Conservation (phyloP, 352 stramenopile species). For the Globisporangium spiculum region DNA sequence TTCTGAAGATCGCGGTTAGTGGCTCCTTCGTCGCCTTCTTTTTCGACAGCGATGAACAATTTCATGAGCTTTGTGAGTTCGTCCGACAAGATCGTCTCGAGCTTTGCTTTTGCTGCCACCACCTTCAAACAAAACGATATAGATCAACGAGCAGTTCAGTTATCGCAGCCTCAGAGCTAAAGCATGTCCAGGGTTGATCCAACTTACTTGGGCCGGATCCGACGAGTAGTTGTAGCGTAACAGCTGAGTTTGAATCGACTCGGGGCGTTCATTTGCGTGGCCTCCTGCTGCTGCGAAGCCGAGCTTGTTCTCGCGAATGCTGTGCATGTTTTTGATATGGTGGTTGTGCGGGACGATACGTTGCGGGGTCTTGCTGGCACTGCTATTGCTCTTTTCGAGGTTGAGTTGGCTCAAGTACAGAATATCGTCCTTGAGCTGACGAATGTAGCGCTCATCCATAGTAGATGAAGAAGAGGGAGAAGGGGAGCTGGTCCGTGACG, state of each 20-base stretch:
- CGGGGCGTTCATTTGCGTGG: neutral
- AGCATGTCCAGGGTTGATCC: neutral
- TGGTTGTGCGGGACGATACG: constrained; percentile 11
- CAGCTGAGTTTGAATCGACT: constrained; percentile 30
- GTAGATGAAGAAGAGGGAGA: neutral
- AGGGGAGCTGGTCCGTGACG: too few species aligned
- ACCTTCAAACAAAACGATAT: constrained; percentile 18
- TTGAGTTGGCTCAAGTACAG: constrained; percentile 29
- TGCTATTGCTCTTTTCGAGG: constrained; percentile 11
- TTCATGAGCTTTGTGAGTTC: constrained; percentile 30
- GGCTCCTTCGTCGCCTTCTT: neutral
- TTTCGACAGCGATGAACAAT: constrained; percentile 16
- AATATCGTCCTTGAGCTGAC: constrained; percentile 61
- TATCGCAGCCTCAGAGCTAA: neutral
- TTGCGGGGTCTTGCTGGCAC: neutral
- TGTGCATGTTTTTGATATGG: constrained; percentile 61
- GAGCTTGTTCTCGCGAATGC: constrained; percentile 43
- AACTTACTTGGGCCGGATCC: constrained; percentile 36
- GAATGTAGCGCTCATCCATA: constrained; percentile 45
- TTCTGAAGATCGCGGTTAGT: constrained; percentile 3
- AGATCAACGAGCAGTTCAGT: neutral
- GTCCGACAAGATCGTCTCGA: constrained; percentile 32
- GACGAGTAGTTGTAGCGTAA: constrained; percentile 48
- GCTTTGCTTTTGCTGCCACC: constrained; percentile 25
- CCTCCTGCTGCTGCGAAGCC: constrained; percentile 5